Conservation (phyloP, 805 yeast species). For the Nakazawaea siamensis region DNA sequence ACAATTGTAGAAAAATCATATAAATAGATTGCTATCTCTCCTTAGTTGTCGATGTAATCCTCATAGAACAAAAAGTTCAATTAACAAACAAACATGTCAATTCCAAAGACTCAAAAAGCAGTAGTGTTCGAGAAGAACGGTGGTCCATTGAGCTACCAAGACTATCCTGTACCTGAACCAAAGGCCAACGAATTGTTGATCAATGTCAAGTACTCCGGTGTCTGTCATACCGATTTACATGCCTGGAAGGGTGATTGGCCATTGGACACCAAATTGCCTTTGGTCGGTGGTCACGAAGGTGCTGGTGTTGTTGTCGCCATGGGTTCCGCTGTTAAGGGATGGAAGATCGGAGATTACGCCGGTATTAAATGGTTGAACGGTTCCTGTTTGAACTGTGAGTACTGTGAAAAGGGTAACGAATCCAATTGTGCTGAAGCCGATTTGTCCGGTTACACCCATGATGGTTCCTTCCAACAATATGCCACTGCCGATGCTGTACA, state of each 20-base stretch:
- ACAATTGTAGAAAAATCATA: too few relatives aligned
- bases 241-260: conserved; percentile 71
- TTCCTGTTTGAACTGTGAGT: conserved; percentile 53
- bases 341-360: conserved; percentile 52
- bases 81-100: conserved; percentile 8
- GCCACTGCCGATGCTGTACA: conserved; percentile 37
- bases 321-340: conserved; percentile 48
- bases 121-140: conserved; percentile 41
- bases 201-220: conserved; percentile 57
- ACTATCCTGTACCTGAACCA: conserved; percentile 50
- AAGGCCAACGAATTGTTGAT: conserved; percentile 48
- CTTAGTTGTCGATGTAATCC: too few relatives aligned
- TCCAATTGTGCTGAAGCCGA: conserved; percentile 41
- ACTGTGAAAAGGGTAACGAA: conserved; percentile 43
- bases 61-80: background rate
- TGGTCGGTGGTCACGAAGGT: conserved; percentile 66
- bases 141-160: conserved; percentile 40
- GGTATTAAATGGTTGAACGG: conserved; percentile 61
- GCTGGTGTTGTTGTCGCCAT: conserved; percentile 56
- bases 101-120: conserved; percentile 46
- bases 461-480: conserved; percentile 40
- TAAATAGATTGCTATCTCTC: too few relatives aligned
- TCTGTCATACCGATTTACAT: conserved; percentile 59
- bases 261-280: conserved; percentile 43
- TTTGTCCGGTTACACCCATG: conserved; percentile 34